phyloP scores from a whole-genome alignment of 345 rosid species.

The Kandelia obovata region DNA sequence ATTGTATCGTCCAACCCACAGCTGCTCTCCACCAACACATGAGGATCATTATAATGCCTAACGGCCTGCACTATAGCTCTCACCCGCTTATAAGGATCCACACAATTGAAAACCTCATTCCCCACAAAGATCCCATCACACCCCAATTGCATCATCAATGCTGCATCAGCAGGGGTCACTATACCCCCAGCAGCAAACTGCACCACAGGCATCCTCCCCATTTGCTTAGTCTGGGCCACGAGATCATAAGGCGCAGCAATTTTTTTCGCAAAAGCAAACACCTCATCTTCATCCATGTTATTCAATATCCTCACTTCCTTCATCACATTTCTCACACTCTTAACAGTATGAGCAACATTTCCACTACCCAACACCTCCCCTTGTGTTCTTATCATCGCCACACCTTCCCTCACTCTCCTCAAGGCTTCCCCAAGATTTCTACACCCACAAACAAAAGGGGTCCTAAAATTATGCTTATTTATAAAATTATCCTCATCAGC shows the following conservation, averaged over 20 bases:
- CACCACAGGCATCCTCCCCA: constrained; percentile 36
- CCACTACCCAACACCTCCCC: constrained; percentile 35
- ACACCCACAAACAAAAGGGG: constrained; percentile 50
- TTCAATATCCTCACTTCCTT: constrained; percentile 38
- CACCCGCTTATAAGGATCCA: constrained; percentile 26
- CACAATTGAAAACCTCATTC: constrained; percentile 26
- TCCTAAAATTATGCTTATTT: constrained; percentile 46
- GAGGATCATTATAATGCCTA: constrained; percentile 34
- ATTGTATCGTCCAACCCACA: constrained; percentile 21
- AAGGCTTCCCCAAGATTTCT: constrained; percentile 39
- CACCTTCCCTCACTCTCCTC: constrained; percentile 52
- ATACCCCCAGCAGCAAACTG: constrained; percentile 43
- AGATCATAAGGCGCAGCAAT: constrained; percentile 36
- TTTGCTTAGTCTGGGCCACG: constrained; percentile 32
- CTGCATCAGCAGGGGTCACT: constrained; percentile 40
- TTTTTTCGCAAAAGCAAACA: constrained; percentile 26
- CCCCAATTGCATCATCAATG: constrained; percentile 42
- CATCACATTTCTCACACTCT: constrained; percentile 50
- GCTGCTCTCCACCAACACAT: constrained; percentile 27
- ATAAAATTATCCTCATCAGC: constrained; percentile 41
- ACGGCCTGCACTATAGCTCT: constrained; percentile 38
- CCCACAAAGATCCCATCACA: constrained; percentile 41
- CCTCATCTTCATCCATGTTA: constrained; percentile 51
- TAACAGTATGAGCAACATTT: constrained; percentile 32
- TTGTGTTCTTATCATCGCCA: constrained; percentile 43